Evolutionary conservation across 345 rosid genomes (phyloP).

Genomic region (Jatropha curcas): DNA sequence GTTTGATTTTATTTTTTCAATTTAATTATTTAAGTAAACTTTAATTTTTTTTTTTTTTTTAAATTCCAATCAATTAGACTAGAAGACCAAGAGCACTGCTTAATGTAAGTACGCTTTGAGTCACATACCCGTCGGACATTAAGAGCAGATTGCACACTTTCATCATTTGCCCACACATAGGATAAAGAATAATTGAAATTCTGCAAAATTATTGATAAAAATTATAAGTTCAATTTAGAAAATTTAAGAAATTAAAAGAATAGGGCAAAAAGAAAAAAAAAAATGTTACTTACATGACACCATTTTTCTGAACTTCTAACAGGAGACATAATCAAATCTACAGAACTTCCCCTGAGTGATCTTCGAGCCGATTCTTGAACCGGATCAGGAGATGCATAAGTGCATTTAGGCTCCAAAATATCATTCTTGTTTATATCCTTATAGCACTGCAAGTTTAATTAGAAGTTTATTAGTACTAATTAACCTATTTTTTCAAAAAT

Average conservation of each 20-base stretch:
- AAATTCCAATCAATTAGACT: no score
- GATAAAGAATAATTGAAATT: conserved; percentile 37
- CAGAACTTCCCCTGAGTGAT: conserved; percentile 10
- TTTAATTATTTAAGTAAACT: neutral
- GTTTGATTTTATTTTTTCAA: neutral
- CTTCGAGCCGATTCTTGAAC: conserved; percentile 15
- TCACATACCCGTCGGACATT: conserved; percentile 27
- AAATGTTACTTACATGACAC: conserved; percentile 31
- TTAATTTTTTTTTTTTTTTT: no score
- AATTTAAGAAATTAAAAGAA: neutral
- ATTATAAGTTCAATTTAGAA: neutral
- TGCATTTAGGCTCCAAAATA: conserved; percentile 31
- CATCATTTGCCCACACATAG: conserved; percentile 45
- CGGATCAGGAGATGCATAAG: conserved; percentile 25
- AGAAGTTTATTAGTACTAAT: neutral
- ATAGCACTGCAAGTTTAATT: conserved; percentile 25
- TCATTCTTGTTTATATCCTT: conserved; percentile 24
- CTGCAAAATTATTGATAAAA: conserved; percentile 19
- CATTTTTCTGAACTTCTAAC: conserved; percentile 7
- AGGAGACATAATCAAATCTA: conserved; percentile 16
- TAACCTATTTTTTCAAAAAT: neutral
- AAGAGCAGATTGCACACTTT: conserved; percentile 32
- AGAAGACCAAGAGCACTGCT: no score
- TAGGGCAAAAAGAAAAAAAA: neutral
- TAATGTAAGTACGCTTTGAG: neutral